phyloP scores from a whole-genome alignment of 2,329 filamentous ascomycete genomes.

The Colletotrichum liaoningense region DNA sequence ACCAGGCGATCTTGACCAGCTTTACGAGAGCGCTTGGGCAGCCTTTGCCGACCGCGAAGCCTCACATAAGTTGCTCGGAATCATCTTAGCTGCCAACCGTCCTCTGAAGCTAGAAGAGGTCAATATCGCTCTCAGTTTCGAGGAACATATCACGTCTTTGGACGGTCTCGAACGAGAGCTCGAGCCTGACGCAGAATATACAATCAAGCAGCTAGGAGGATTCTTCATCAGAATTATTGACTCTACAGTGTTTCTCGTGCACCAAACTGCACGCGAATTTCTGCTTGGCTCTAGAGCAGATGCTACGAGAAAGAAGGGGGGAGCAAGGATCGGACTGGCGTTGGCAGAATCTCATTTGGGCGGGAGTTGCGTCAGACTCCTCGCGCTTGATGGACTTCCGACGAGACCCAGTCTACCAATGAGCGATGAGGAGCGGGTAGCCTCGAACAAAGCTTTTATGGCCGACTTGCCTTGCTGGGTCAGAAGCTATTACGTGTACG shows the following conservation, averaged over 20 bases:
- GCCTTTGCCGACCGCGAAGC: not conserved
- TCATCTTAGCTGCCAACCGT: not conserved
- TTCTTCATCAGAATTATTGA: slow-evolving; percentile 25
- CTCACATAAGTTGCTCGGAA: not conserved
- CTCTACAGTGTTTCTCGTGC: slow-evolving; percentile 13
- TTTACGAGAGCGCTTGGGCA: slow-evolving; percentile 11
- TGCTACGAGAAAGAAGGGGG: not conserved
- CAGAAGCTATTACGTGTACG: not conserved
- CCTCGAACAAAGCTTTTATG: not conserved
- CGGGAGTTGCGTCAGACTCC: not conserved
- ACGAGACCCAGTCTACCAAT: not conserved
- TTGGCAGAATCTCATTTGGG: not conserved
- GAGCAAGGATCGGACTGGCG: not conserved
- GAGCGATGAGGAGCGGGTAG: not conserved
- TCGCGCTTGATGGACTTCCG: slow-evolving; percentile 15
- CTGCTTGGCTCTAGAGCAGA: not conserved
- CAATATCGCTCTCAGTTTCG: slow-evolving; percentile 14
- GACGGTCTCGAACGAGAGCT: not conserved
- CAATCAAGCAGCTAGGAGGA: slow-evolving; percentile 18
- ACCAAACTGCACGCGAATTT: slow-evolving; percentile 28
- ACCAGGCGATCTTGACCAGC: slow-evolving; percentile 6
- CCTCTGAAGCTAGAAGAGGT: slow-evolving; percentile 11
- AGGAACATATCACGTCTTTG: accelerated
- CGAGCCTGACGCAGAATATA: slow-evolving; percentile 20
- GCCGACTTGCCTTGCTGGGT: not conserved